These are phyloP conservation scores for Lachnellula hyalina DNA, from an alignment of 2,329 filamentous ascomycete genomes.

Conservation along the genomic window DNA sequence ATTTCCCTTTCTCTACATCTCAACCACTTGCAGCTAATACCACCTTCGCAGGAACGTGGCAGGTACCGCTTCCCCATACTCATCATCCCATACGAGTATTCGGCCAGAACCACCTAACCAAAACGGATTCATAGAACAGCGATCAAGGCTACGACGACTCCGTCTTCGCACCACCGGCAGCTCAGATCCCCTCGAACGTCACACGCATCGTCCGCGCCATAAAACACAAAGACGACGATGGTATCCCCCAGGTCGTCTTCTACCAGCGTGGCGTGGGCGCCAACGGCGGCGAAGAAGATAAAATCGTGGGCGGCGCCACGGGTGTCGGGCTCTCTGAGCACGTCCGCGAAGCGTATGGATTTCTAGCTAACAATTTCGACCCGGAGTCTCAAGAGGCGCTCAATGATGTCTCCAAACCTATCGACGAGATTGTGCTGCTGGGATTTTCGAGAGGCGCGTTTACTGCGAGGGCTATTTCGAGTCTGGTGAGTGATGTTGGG, in stretches of 20 bases:
- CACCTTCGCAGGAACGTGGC: conserved; percentile 18
- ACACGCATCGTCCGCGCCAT: conserved; percentile 54
- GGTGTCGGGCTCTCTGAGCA: conserved; percentile 48
- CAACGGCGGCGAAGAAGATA: conserved; percentile 42
- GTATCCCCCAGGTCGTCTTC: conserved; percentile 50
- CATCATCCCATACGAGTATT: not conserved
- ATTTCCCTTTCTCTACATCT: not conserved
- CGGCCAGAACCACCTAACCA: not conserved
- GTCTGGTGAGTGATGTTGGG: conserved; percentile 34
- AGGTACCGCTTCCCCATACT: conserved; percentile 5
- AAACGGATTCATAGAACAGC: conserved; percentile 9
- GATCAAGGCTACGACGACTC: conserved; percentile 15
- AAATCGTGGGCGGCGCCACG: conserved; percentile 47
- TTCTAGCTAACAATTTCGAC: conserved; percentile 40
- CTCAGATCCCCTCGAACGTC: conserved; percentile 47
- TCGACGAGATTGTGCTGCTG: conserved; percentile 34
- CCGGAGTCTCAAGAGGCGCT: conserved; percentile 20
- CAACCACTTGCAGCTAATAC: not conserved
- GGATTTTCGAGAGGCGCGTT: conserved; percentile 39
- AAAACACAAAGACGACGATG: conserved; percentile 44
- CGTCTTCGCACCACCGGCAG: conserved; percentile 5
- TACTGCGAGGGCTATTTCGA: conserved; percentile 34
- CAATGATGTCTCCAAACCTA: conserved; percentile 10
- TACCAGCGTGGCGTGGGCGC: conserved; percentile 58
- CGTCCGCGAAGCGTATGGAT: conserved; percentile 43